phyloP scores from a whole-genome alignment of 495 filamentous ascomycete genomes.

The Trichoderma reesei region DNA sequence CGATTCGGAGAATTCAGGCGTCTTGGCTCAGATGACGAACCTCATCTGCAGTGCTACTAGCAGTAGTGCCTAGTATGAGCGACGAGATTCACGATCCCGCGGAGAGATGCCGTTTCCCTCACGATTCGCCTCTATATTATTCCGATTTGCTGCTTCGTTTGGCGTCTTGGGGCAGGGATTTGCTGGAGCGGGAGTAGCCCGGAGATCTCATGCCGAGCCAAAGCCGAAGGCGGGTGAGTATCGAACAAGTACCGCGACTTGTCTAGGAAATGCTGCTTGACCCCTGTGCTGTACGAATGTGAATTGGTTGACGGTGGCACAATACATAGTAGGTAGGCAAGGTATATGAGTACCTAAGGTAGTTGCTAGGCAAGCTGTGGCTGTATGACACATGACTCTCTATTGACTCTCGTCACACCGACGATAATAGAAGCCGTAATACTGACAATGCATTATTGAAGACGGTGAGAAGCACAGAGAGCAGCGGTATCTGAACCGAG shows the following conservation, averaged over 20 bases:
- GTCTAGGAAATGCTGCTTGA: neutral
- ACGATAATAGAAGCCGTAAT: no score
- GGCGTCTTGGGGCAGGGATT: neutral
- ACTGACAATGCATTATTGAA: neutral
- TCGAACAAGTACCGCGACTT: neutral
- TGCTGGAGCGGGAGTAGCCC: neutral
- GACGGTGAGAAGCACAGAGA: no score
- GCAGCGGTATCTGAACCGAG: no score
- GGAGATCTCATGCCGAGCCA: neutral
- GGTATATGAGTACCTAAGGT: no score
- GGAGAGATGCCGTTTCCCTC: neutral
- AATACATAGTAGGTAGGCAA: no score
- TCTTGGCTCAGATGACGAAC: neutral
- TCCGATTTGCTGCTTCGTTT: neutral
- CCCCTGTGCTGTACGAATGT: no score
- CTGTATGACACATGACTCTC: no score
- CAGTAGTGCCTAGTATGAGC: neutral
- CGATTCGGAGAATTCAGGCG: neutral
- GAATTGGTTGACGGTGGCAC: no score
- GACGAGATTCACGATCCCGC: neutral
- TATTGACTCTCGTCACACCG: no score
- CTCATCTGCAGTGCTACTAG: neutral
- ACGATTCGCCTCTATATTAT: neutral
- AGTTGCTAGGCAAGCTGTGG: no score
- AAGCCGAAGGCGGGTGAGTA: neutral